Percentiles rank a stretch among this genome's conserved stretches.
These are phyloP conservation scores for Abrus precatorius DNA, from an alignment of 306 rosid species.

Conservation along the genomic window DNA sequence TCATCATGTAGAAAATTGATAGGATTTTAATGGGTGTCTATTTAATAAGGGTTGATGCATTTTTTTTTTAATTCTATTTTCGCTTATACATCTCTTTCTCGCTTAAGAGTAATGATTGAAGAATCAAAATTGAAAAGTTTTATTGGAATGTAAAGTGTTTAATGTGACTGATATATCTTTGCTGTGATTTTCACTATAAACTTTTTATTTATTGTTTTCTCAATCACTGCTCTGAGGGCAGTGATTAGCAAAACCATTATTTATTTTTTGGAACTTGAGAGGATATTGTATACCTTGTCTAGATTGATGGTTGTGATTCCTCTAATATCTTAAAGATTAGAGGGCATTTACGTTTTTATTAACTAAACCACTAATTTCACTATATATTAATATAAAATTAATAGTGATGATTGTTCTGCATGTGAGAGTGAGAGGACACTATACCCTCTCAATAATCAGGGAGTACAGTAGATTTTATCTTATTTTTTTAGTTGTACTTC, in stretches of 20 bases:
- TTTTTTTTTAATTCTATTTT: background rate
- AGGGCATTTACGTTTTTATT: too few species aligned
- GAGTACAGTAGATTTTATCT: background rate
- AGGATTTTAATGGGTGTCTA: constrained; percentile 15
- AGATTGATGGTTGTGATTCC: too few species aligned
- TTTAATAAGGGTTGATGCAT: background rate
- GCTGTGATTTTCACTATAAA: background rate
- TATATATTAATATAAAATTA: too few species aligned
- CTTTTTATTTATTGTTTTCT: background rate
- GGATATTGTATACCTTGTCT: too few species aligned
- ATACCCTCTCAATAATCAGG: too few species aligned
- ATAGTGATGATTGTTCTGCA: too few species aligned
- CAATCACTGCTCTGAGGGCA: background rate
- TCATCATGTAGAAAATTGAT: constrained; percentile 10
- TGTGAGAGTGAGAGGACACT: too few species aligned
- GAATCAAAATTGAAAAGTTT: background rate
- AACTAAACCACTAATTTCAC: too few species aligned
- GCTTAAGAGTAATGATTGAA: background rate
- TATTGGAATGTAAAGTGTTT: background rate
- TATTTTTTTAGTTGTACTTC: background rate
- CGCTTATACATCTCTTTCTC: constrained; percentile 9
- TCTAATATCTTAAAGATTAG: too few species aligned
- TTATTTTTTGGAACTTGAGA: too few species aligned
- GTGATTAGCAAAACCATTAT: background rate
- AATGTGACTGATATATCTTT: background rate